Evolutionary conservation across 2,329 filamentous ascomycete genomes (phyloP).

Genomic region (Magnaporthiopsis rhizophila): DNA sequence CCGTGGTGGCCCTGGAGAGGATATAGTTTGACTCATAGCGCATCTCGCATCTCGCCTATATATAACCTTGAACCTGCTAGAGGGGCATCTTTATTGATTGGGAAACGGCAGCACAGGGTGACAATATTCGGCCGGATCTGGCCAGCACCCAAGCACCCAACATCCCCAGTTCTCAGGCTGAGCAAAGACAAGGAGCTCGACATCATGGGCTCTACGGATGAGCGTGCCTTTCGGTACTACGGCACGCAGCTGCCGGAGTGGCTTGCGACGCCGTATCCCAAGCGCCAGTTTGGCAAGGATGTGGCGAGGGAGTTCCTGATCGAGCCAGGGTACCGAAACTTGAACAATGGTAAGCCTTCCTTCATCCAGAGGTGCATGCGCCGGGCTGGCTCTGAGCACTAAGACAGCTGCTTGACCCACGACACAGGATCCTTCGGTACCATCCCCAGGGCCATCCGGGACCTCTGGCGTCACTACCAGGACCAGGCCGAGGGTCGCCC

Average conservation of each 20-base stretch:
- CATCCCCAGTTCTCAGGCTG: neutral
- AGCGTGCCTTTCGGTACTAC: neutral
- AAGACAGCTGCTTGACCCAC: neutral
- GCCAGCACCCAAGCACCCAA: neutral
- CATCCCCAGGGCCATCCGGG: conserved; percentile 55
- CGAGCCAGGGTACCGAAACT: conserved; percentile 56
- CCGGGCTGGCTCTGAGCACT: no score
- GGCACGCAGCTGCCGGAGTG: neutral
- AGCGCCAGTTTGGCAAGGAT: conserved; percentile 8
- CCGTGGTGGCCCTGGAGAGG: neutral
- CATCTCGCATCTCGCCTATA: no score
- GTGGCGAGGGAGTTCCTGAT: conserved; percentile 47
- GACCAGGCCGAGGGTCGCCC: conserved; percentile 58
- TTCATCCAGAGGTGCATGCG: neutral
- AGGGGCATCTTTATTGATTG: no score
- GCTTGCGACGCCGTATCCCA: neutral
- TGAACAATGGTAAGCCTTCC: conserved; percentile 62
- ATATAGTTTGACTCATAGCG: neutral
- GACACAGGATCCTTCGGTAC: conserved; percentile 70
- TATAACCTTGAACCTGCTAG: no score
- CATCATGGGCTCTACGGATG: neutral
- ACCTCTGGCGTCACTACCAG: conserved; percentile 56
- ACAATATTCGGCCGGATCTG: neutral
- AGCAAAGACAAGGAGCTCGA: neutral
- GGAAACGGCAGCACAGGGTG: no score